Base-by-base conservation (phyloP, 1,284 basidiomycete genomes). In the Trametes sp. region DNA sequence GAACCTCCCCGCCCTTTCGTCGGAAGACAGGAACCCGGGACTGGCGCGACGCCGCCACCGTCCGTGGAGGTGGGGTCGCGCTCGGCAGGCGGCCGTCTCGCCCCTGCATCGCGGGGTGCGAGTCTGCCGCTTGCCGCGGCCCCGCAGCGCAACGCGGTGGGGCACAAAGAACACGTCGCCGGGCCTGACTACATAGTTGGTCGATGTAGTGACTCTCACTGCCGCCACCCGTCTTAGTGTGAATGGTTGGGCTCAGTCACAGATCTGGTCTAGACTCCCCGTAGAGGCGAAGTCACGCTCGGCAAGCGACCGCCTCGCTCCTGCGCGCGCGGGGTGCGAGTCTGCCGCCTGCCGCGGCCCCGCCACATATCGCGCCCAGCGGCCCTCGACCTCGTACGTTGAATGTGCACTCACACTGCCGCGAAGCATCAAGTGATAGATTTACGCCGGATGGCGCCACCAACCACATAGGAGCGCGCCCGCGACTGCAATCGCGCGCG, bases 401-500 rank as follows among this genome's bases (percentile, higher is more conserved):
- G n/a, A n/a, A n/a, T n/a, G n/a, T n/a, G n/a, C 21, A n/a, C 19
- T 33, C 41, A 48, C 56, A 35, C 49, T 63, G 65, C 65, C 65
- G 65, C 62, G 65, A 66, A 66, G 57, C 62, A 63, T 55, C 54
- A 31, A 29, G 28, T 28, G 62, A 58, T 52, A 59, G 62, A 54
- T 56, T 54, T 44, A 16, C 50, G 46, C 51, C 42, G 42, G 11
- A 51, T 62, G 57, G 57, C 57, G 54, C 64, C 57, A 57, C 61
- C 41, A 46, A 26, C 57, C 50, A 42, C 49, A 35, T 54, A 33
- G 24, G 44, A 42, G 29, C 41, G 49, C 54, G 29, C 42, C 41
- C 50, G 54, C 59, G 46, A 57, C 50, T 44, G 50, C 55, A 58
- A 61, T 58, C 63, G 59, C 63, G 52, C 50, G 59, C 38, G 44